Conservation (phyloP, 1,139 yeast genomes). For the Hansenula lynferdii region DNA sequence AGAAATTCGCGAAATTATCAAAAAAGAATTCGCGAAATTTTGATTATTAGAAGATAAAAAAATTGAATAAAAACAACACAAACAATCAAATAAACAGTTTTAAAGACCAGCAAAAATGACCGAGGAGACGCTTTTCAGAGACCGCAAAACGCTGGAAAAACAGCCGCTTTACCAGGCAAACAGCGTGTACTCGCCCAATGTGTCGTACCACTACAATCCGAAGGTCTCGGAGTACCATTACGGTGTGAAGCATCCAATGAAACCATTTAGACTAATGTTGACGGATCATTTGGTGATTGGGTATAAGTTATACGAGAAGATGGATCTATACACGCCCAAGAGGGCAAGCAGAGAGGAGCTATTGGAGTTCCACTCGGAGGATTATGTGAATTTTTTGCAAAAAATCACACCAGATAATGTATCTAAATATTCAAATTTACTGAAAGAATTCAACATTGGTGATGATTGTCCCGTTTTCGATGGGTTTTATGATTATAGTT, state of each 20-base stretch:
- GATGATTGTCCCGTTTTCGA: conserved; percentile 98
- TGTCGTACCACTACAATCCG: conserved; percentile 86
- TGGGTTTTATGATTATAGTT: conserved; percentile 84
- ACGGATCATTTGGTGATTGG: conserved; percentile 89
- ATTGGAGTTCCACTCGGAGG: conserved; percentile 77
- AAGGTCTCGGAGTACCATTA: conserved; percentile 79
- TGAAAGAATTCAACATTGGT: conserved; percentile 85
- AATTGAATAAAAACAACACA: too few relatives aligned
- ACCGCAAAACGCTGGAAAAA: conserved; percentile 49
- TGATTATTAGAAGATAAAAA: neutral
- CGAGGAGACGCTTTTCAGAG: conserved; percentile 35
- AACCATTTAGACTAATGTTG: conserved; percentile 91
- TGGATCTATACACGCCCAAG: conserved; percentile 86
- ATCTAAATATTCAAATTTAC: conserved; percentile 49
- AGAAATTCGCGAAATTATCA: neutral
- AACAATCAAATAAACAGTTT: neutral
- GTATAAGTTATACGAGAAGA: conserved; percentile 79
- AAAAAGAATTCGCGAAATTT: too few relatives aligned
- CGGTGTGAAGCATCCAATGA: conserved; percentile 96
- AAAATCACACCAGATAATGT: conserved; percentile 79
- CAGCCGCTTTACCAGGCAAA: conserved; percentile 53
- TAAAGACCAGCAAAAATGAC: conserved; percentile 2
- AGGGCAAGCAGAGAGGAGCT: conserved; percentile 79
- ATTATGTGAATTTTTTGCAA: conserved; percentile 77
- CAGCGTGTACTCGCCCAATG: conserved; percentile 40